phyloP scores from a whole-genome alignment of 1,284 basidiomycete genomes.

The Melanopsichium pennsylvanicum region DNA sequence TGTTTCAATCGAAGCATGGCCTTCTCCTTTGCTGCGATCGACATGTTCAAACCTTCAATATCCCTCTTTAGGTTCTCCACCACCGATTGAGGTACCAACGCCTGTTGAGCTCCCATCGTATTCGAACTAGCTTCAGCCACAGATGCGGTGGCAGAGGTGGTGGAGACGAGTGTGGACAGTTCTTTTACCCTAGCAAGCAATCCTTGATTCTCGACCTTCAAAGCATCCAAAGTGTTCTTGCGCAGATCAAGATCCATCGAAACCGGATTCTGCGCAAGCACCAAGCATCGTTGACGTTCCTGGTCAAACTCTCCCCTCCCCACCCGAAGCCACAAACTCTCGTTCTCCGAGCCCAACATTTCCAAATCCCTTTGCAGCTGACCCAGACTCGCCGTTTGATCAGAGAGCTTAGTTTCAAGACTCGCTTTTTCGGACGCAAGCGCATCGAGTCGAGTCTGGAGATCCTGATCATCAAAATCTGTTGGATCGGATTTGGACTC shows the following conservation, averaged over 20 bases:
- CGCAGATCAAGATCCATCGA: slow-evolving; percentile 76
- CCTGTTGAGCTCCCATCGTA: slow-evolving; percentile 66
- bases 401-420: no score
- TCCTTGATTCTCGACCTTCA: slow-evolving; percentile 79
- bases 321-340: slow-evolving; percentile 72
- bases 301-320: slow-evolving; percentile 79
- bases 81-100: slow-evolving; percentile 70
- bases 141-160: not conserved
- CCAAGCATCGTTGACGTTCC: slow-evolving; percentile 75
- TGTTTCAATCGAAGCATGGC: slow-evolving; percentile 76
- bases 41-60: slow-evolving; percentile 72
- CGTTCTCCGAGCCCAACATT: slow-evolving; percentile 75
- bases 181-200: slow-evolving; percentile 68
- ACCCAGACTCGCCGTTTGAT: slow-evolving; percentile 37
- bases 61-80: slow-evolving; percentile 75
- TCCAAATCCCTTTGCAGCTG: slow-evolving; percentile 73
- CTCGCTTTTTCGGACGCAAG: slow-evolving; percentile 15
- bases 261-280: slow-evolving; percentile 78
- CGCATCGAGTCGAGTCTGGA: not conserved
- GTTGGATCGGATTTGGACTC: slow-evolving; percentile 18
- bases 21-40: slow-evolving; percentile 72
- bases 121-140: not conserved
- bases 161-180: slow-evolving; percentile 39
- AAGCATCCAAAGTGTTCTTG: slow-evolving; percentile 74
- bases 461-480: not conserved